Evolutionary conservation across 2,329 filamentous ascomycete species (phyloP).

Genomic region (Aspergillus sp.): DNA sequence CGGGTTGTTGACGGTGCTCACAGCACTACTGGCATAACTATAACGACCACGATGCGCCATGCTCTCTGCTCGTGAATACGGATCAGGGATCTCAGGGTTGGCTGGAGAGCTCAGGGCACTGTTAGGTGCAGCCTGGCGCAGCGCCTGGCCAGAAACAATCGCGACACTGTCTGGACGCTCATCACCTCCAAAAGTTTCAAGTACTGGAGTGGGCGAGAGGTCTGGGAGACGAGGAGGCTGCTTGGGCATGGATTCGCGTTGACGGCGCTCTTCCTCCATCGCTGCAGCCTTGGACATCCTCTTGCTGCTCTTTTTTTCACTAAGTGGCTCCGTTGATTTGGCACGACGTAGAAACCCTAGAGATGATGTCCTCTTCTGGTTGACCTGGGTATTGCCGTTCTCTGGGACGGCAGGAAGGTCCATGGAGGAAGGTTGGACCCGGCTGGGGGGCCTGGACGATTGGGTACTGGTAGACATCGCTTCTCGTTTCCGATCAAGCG

Average conservation of each 20-base stretch:
- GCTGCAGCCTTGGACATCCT: constrained; percentile 33
- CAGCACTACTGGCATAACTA: constrained; percentile 88
- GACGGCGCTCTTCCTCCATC: constrained; percentile 50
- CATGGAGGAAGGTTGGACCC: constrained; percentile 26
- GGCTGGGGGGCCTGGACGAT: constrained; percentile 18
- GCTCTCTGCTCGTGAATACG: constrained; percentile 81
- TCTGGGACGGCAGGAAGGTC: constrained; percentile 31
- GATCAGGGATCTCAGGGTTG: constrained; percentile 56
- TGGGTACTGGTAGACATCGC: too few species aligned
- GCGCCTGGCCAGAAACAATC: constrained; percentile 43
- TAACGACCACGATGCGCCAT: constrained; percentile 96
- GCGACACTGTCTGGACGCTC: constrained; percentile 58
- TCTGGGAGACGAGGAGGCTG: constrained; percentile 54
- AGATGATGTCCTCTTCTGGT: constrained; percentile 42
- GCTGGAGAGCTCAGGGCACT: constrained; percentile 19
- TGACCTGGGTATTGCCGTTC: constrained; percentile 22
- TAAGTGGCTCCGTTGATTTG: constrained; percentile 61
- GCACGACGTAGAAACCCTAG: constrained; percentile 61
- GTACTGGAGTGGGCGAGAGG: constrained; percentile 41
- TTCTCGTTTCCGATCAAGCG: too few species aligned
- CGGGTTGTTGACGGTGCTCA: constrained; percentile 89
- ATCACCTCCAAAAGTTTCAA: constrained; percentile 60
- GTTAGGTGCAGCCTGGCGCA: constrained; percentile 16
- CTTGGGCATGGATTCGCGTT: constrained; percentile 55
- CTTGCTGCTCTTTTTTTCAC: constrained; percentile 45